Percentiles rank a stretch among this genome's conserved stretches.
phyloP scores from a whole-genome alignment of 2,329 filamentous ascomycete genomes.

The Penicillium brasilianum region DNA sequence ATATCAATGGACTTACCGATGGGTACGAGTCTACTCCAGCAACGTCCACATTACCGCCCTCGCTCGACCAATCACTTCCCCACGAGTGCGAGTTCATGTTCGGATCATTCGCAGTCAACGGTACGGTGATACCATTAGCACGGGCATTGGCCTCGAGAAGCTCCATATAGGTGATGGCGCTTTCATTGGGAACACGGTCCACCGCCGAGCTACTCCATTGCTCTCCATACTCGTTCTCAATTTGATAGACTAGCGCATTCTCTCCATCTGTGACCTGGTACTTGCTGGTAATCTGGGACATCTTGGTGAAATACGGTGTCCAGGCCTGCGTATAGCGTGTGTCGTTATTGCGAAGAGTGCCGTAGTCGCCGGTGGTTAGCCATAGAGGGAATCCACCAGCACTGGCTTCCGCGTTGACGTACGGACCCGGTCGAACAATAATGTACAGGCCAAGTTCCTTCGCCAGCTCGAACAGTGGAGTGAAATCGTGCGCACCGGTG shows the following conservation, averaged over 20 bases:
- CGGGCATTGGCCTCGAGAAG: conserved; percentile 59
- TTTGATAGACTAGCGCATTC: conserved; percentile 38
- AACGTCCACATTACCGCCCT: conserved; percentile 51
- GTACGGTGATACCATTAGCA: conserved; percentile 63
- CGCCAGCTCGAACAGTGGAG: conserved; percentile 58
- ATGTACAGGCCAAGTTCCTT: conserved; percentile 61
- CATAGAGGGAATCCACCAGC: conserved; percentile 67
- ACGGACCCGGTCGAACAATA: conserved; percentile 63
- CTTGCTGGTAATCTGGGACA: conserved; percentile 37
- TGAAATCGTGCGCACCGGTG: conserved; percentile 60
- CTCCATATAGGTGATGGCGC: conserved; percentile 51
- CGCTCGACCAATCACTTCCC: conserved; percentile 64
- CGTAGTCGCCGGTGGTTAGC: conserved; percentile 61
- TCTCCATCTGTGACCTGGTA: conserved; percentile 39
- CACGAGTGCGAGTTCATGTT: conserved; percentile 64
- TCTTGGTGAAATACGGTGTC: conserved; percentile 37
- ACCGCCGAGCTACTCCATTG: conserved; percentile 44
- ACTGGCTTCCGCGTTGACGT: conserved; percentile 68
- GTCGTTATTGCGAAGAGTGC: conserved; percentile 39
- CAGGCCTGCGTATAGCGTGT: conserved; percentile 39
- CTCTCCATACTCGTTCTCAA: conserved; percentile 46
- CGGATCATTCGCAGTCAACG: conserved; percentile 64
- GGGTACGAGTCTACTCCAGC: conserved; percentile 38
- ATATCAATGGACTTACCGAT: conserved; percentile 57
- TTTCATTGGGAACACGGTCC: conserved; percentile 54